phyloP scores from a whole-genome alignment of 345 rosid species.

The Eucalyptus lansdowneana region DNA sequence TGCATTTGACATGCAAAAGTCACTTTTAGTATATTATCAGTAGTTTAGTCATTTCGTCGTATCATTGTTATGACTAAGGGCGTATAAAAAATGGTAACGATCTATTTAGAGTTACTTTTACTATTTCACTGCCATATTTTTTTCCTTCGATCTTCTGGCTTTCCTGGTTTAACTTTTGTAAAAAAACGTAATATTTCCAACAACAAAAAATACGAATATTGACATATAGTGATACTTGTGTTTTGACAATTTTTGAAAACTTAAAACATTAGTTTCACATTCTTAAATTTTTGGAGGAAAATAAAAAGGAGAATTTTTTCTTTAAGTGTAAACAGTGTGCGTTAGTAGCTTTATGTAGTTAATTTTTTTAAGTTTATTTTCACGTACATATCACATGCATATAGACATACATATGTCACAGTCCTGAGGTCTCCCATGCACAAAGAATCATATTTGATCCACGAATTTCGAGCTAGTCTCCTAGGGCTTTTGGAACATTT shows the following conservation, averaged over 20 bases:
- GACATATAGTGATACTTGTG: neutral
- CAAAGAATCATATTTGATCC: too few relatives aligned
- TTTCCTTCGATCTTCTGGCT: neutral
- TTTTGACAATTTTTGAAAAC: neutral
- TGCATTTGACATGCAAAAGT: too few relatives aligned
- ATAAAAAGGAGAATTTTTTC: neutral
- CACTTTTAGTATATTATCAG: too few relatives aligned
- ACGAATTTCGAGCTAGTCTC: too few relatives aligned
- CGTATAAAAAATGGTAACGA: too few relatives aligned
- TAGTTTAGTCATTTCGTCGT: too few relatives aligned
- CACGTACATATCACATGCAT: neutral
- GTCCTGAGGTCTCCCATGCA: too few relatives aligned
- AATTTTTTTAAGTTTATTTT: too few relatives aligned
- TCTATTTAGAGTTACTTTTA: neutral
- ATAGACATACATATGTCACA: fast-evolving
- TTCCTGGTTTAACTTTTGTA: too few relatives aligned
- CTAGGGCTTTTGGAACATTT: too few relatives aligned
- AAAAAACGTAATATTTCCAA: neutral
- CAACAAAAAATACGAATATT: neutral
- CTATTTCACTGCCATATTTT: neutral
- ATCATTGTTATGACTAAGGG: too few relatives aligned
- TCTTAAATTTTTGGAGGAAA: neutral
- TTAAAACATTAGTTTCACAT: neutral
- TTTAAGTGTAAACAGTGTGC: neutral
- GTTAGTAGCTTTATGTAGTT: neutral